A percentile compares a stretch with the other conserved stretches of the same genome.
Conservation (phyloP, 2,329 filamentous ascomycete species). For the Xylaria polymorpha region DNA sequence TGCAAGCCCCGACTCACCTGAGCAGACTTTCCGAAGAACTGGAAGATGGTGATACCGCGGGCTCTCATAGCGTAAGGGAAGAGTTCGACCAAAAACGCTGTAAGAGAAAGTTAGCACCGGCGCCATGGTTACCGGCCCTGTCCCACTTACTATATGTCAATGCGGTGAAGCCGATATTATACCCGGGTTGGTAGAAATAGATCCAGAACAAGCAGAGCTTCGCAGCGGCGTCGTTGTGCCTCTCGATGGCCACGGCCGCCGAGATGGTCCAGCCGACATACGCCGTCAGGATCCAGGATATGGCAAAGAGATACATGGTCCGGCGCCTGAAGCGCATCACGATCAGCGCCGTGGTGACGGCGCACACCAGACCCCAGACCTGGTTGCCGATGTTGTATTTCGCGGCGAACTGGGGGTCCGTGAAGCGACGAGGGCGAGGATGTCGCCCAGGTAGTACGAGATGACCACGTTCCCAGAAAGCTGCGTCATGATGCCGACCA, state of each 20-base stretch:
- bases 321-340: conserved; percentile 59
- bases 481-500: conserved; percentile 66
- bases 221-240: conserved; percentile 48
- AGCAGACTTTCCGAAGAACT: conserved; percentile 48
- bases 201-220: conserved; percentile 65
- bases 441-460: conserved; percentile 59
- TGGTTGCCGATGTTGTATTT: conserved; percentile 61
- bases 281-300: conserved; percentile 60
- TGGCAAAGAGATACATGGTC: conserved; percentile 64
- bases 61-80: conserved; percentile 65
- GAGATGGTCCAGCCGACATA: conserved; percentile 69
- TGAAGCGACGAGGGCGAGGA: conserved; percentile 60
- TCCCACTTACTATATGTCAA: conserved; percentile 63
- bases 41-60: conserved; percentile 61
- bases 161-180: conserved; percentile 71
- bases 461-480: conserved; percentile 64
- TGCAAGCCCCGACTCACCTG: conserved; percentile 41
- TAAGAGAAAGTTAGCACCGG: not conserved
- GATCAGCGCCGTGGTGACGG: conserved; percentile 56
- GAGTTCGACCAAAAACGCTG: conserved; percentile 62
- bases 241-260: conserved; percentile 50
- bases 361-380: conserved; percentile 60
- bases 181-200: conserved; percentile 65
- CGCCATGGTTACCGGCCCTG: not conserved
- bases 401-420: conserved; percentile 54